Evolutionary conservation across 345 rosid species (phyloP).

Genomic region (Anacardium occidentale): DNA sequence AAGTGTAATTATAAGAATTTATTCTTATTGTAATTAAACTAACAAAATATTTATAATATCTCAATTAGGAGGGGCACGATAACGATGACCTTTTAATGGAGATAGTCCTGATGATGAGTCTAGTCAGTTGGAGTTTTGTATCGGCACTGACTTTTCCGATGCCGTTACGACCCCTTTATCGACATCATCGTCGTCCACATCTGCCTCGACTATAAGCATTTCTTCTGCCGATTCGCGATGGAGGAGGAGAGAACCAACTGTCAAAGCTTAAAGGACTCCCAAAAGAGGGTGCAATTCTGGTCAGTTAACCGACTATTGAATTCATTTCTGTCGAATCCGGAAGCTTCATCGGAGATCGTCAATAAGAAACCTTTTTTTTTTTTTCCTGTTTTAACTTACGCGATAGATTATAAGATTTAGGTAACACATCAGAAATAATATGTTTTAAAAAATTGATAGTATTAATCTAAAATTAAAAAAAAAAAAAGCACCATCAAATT

Average conservation of each 20-base stretch:
- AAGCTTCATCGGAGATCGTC: conserved; percentile 1
- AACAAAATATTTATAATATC: too few relatives aligned
- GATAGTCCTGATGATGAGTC: neutral
- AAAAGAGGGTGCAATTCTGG: conserved; percentile 25
- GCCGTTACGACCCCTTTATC: neutral
- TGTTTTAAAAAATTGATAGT: too few relatives aligned
- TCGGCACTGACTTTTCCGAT: too few relatives aligned
- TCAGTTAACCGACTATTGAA: conserved; percentile 18
- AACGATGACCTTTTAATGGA: conserved; percentile 14
- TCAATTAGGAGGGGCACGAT: neutral
- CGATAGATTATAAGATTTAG: too few relatives aligned
- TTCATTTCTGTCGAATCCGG: conserved; percentile 17
- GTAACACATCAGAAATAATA: too few relatives aligned
- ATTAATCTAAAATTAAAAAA: too few relatives aligned
- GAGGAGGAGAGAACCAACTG: neutral
- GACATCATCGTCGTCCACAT: neutral
- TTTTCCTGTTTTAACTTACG: too few relatives aligned
- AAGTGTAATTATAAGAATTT: too few relatives aligned
- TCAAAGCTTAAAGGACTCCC: neutral
- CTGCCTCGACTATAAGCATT: neutral
- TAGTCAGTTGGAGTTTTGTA: conserved; percentile 18
- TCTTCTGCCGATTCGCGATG: neutral
- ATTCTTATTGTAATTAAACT: too few relatives aligned
- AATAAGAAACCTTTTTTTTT: too few relatives aligned
- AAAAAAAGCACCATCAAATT: too few relatives aligned